Base-by-base conservation (phyloP, 148 eudicot genomes). In the Vaccinium darrowii region DNA sequence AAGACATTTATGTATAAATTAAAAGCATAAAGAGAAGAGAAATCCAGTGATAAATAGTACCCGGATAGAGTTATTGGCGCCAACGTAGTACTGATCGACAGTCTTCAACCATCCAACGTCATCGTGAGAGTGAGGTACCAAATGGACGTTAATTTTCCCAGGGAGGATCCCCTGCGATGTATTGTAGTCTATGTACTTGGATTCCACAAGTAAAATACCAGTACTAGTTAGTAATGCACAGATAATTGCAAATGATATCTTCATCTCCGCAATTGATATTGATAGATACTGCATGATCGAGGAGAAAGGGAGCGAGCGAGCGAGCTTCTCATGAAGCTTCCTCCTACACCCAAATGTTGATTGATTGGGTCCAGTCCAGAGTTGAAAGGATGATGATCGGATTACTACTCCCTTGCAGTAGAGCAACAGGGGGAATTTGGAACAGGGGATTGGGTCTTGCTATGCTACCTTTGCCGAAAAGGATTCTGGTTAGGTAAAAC, bases 31-130 rank as follows among this genome's bases (percentile, higher is more conserved):
- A 53, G 3, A 54, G 6, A 54, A 54, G 0, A 54, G 58, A 75
- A 75, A n/a, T 47, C 50, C 51, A 43, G 47, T 43, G 47, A 43
- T 43, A 43, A 43, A 43, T 43, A 43, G 58, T 57, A 93, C 96
- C 92, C 92, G 74, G 71, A 93, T 93, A 8, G 94, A 86, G 79
- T 93, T 93, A 71, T 93, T 92, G 83, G 90, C 91, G 63, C 96
- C 96, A 78, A 90, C 83, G 51, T 87, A 93, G 87, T 93, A 93
- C 87, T 93, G 96, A 89, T 92, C 93, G 77, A 92, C 87, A 69
- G 96, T 93, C 90, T 93, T 93, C 86, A 93, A 88, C 97, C 97
- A 93, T 3, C 97, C 97, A 80, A 93, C 97, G 84, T 93, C 97
- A 65, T 93, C 97, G 78, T 93, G 97, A 10, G 97, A 88, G 78